phyloP scores from a whole-genome alignment of 2,329 filamentous ascomycete genomes.

The Amylocarpus encephaloides region DNA sequence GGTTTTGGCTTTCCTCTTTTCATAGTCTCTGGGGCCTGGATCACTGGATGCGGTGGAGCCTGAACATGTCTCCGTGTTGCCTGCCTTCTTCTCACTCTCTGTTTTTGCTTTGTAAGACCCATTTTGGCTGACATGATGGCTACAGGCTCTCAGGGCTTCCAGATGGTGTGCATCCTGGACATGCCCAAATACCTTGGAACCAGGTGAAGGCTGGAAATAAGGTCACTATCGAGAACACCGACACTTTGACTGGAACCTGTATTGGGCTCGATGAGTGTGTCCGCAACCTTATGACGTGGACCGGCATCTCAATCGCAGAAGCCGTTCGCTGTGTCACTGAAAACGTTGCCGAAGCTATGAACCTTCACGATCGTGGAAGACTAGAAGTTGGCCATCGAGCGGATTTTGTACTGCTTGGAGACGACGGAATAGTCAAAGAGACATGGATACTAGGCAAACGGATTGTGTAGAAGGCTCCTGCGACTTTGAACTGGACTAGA shows the following conservation, averaged over 20 bases:
- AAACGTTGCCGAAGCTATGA: slow-evolving; percentile 25
- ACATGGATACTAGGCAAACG: slow-evolving; percentile 27
- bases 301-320: slow-evolving; percentile 20
- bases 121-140: background rate
- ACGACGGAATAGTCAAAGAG: slow-evolving; percentile 18
- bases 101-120: background rate
- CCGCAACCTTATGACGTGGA: slow-evolving; percentile 32
- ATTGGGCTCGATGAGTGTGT: slow-evolving; percentile 45
- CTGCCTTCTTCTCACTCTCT: background rate
- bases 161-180: slow-evolving; percentile 45
- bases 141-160: slow-evolving; percentile 39
- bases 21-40: background rate
- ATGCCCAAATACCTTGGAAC: slow-evolving; percentile 43
- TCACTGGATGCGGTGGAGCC: background rate
- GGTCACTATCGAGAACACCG: slow-evolving; percentile 45
- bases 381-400: slow-evolving; percentile 23
- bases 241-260: slow-evolving; percentile 48
- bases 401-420: slow-evolving; percentile 26
- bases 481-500: too few species aligned
- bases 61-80: background rate
- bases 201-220: slow-evolving; percentile 43
- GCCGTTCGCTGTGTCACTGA: slow-evolving; percentile 28
- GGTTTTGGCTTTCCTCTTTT: background rate
- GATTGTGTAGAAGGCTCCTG: background rate
- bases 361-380: slow-evolving; percentile 21